Conservation (phyloP, 2,329 filamentous ascomycete genomes). For the Trichoderma breve region DNA sequence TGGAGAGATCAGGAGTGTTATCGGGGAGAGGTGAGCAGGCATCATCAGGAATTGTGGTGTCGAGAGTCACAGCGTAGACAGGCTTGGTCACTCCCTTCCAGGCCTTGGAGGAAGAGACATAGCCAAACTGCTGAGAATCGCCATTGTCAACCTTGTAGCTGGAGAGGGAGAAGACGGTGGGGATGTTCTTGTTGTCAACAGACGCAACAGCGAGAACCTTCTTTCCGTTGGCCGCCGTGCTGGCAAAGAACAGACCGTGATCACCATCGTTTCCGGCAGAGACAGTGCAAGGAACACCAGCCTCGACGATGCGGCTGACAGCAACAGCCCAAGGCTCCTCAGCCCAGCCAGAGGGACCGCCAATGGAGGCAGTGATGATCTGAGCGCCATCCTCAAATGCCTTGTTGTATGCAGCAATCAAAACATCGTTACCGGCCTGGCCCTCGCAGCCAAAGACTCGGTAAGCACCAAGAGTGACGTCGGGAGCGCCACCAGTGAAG, state of each 20-base stretch:
- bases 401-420: constrained; percentile 40
- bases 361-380: constrained; percentile 39
- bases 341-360: constrained; percentile 32
- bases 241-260: constrained; percentile 41
- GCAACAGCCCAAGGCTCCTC: constrained; percentile 36
- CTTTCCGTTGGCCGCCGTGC: constrained; percentile 40
- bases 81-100: constrained; percentile 39
- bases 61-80: constrained; percentile 49
- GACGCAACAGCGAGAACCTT: constrained; percentile 46
- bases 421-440: constrained; percentile 34
- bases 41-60: constrained; percentile 48
- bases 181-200: constrained; percentile 40
- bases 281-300: constrained; percentile 41
- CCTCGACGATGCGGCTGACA: constrained; percentile 42
- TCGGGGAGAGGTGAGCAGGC: constrained; percentile 53
- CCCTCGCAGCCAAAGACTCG: constrained; percentile 38
- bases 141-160: constrained; percentile 38
- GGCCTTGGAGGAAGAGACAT: constrained; percentile 41
- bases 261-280: constrained; percentile 46
- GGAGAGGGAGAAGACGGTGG: constrained; percentile 38
- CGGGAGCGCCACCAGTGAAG: constrained; percentile 41
- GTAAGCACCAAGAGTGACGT: constrained; percentile 40
- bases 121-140: constrained; percentile 41
- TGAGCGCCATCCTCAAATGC: constrained; percentile 42
- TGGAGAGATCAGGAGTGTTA: constrained; percentile 55